phyloP scores from a whole-genome alignment of 495 filamentous ascomycete genomes.

The Collariella sp. region DNA sequence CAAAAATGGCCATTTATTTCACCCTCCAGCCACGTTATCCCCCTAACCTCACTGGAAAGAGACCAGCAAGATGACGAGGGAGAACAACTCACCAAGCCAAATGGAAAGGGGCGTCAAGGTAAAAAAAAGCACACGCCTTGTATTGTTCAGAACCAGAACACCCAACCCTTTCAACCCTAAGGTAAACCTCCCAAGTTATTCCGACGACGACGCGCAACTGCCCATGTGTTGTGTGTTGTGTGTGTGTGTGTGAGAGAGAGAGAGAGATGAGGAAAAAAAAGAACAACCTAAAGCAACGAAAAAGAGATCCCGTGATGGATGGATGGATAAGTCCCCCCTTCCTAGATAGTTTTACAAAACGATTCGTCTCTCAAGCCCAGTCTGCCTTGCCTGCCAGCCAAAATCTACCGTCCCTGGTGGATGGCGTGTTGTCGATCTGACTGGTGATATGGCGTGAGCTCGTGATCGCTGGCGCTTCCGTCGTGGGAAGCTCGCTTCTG shows the following conservation, averaged over 20 bases:
- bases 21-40: too few species aligned
- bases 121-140: constrained; percentile 8
- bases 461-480: too few species aligned
- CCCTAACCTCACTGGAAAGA: too few species aligned
- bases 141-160: constrained; percentile 15
- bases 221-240: neutral
- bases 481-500: neutral
- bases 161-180: constrained; percentile 3
- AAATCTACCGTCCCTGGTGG: too few species aligned
- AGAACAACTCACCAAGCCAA: constrained; percentile 2
- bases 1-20: too few species aligned
- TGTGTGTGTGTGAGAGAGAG: too few species aligned
- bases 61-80: neutral
- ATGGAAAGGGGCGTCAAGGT: neutral
- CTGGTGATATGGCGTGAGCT: too few species aligned
- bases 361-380: too few species aligned
- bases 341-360: constrained; percentile 2
- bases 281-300: neutral
- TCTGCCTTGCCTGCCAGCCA: neutral
- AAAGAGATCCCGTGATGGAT: neutral
- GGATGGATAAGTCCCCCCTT: neutral
- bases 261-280: too few species aligned
- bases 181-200: neutral
- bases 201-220: neutral
- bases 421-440: too few species aligned